A percentile compares a stretch with the other conserved stretches of the same genome.
Conservation (phyloP, 306 rosid species). For the Alnus rubra region DNA sequence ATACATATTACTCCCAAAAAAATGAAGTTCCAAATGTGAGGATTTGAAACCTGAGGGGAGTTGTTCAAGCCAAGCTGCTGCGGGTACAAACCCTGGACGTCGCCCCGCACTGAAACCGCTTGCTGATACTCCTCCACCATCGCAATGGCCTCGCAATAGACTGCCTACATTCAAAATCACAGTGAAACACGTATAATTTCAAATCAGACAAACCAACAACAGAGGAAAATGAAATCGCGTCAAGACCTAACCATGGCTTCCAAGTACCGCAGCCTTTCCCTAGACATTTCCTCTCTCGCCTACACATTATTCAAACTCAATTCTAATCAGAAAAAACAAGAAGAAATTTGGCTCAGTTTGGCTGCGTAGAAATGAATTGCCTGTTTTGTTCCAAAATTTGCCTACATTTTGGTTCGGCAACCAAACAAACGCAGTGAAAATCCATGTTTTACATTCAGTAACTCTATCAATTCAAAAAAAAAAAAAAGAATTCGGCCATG, state of each 20-base stretch:
- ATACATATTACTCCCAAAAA: neutral
- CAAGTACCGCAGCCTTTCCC: conserved; percentile 81
- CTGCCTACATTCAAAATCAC: conserved; percentile 57
- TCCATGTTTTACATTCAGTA: conserved; percentile 7
- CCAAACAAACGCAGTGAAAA: no score
- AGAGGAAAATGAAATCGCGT: neutral
- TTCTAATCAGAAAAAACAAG: conserved; percentile 6
- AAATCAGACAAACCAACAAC: neutral
- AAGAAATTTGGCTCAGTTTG: no score
- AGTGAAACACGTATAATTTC: conserved; percentile 14
- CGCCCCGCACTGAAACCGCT: conserved; percentile 66
- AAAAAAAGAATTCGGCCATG: neutral
- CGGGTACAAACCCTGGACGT: conserved; percentile 50
- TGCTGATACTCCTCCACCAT: conserved; percentile 92
- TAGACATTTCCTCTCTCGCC: conserved; percentile 98
- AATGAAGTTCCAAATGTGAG: conserved; percentile 1
- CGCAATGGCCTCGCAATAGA: conserved; percentile 79
- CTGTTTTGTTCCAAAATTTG: no score
- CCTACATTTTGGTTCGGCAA: no score
- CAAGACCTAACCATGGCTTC: conserved; percentile 71
- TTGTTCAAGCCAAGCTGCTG: conserved; percentile 73
- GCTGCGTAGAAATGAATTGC: no score
- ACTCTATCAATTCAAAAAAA: neutral
- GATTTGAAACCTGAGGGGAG: conserved; percentile 67
- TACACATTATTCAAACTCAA: conserved; percentile 31